Base-by-base conservation (phyloP, 495 filamentous ascomycete genomes). In the Aspergillus homomorphus region DNA sequence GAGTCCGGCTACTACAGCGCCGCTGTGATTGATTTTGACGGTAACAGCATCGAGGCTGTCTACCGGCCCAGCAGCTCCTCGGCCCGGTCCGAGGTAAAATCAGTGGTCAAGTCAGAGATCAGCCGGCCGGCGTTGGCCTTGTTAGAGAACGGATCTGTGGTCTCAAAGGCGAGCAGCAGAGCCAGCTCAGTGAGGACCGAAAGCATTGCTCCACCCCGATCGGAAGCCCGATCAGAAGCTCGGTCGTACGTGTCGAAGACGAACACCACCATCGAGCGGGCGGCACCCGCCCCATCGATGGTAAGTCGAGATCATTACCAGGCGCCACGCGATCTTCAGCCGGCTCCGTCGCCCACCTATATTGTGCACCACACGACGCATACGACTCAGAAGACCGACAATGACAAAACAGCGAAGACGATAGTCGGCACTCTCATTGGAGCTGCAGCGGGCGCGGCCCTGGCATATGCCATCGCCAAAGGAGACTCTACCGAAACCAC, bases 391-490 rank as follows among this genome's bases (percentile, higher is more conserved):
- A 66, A 72, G 48, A 50, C 60, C 18, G 77, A 75, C 33, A 75
- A 80, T 53, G 71, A 68, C 54, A 77, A 69, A 51, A 68, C 70
- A 18, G 75, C 76, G 21, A 79, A 79, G 60, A 85, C 85, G 1
- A 73, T 95, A 23, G 77, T 94, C 8, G 90, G 89, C 10, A 88
- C 87, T 3, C 80, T 92, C 48, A 82, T 91, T 6, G 91, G 89
- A 21, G 90, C 87, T 18, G 89, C 88, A 9, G 83, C 88, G 3
- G 91, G 88, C 51, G 88, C 87, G 15, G 87, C 86, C 0, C 67
- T 91, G 41, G 87, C 88, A 1, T 93, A 92, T 68, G 84, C 87
- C 38, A 86, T 89, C 75, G 75, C 80, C 56, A 84, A 79, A 60
- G 71, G 78, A 24, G 87, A 66, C 63, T 79, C 59, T 4, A 19